phyloP scores from a whole-genome alignment of 1,284 basidiomycete genomes.

The Boletus sp. region DNA sequence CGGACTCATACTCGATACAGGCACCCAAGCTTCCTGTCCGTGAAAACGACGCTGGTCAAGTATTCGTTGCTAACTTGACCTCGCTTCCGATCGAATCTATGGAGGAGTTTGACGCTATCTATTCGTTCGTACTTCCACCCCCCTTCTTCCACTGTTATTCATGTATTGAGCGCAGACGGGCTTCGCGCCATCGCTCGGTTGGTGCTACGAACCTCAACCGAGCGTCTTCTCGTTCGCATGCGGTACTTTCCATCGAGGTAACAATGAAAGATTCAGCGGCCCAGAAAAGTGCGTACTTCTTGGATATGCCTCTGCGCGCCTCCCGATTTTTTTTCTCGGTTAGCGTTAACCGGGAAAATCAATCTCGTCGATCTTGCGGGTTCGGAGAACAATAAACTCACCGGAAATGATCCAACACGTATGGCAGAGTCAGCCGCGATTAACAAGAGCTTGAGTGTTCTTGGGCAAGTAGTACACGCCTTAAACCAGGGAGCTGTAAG shows the following conservation, averaged over 20 bases:
- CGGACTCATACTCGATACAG: conserved; percentile 34
- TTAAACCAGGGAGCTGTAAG: conserved; percentile 68
- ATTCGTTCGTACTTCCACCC: conserved; percentile 46
- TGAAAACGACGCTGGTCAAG: conserved; percentile 67
- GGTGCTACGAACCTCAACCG: conserved; percentile 79
- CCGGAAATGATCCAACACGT: conserved; percentile 75
- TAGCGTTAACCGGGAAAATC: conserved; percentile 67
- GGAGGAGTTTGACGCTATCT: conserved; percentile 62
- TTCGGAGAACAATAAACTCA: conserved; percentile 85
- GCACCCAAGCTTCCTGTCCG: conserved; percentile 76
- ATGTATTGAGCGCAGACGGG: conserved; percentile 40
- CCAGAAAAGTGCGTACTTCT: conserved; percentile 43
- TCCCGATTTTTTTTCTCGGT: background rate
- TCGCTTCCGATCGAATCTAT: conserved; percentile 46
- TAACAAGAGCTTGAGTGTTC: conserved; percentile 78
- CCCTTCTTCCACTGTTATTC: background rate
- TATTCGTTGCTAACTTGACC: conserved; percentile 75
- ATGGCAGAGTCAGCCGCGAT: conserved; percentile 83
- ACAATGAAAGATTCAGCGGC: conserved; percentile 45
- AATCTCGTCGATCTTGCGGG: conserved; percentile 85
- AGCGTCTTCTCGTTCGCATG: conserved; percentile 79
- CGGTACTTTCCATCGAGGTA: conserved; percentile 70
- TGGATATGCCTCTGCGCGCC: background rate
- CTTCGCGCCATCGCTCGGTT: conserved; percentile 71
- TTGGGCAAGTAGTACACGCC: conserved; percentile 81